Evolutionary conservation across 352 stramenopile genomes (phyloP).

Genomic region (Halophytophthora batemanensis): DNA sequence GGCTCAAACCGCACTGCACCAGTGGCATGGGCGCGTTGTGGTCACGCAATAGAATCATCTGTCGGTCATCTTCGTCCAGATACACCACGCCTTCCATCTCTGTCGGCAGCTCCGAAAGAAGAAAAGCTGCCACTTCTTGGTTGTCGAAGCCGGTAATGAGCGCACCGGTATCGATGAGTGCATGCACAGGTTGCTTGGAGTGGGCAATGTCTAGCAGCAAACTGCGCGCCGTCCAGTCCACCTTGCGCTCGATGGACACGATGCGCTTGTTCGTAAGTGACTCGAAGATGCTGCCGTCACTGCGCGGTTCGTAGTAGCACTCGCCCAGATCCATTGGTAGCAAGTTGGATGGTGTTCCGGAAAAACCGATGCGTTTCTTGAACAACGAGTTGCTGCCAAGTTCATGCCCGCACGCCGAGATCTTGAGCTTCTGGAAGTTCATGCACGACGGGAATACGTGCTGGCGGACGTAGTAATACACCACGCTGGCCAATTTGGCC

Average conservation of each 20-base stretch:
- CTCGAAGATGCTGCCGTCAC: conserved; percentile 98
- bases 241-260: conserved; percentile 78
- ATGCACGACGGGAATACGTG: conserved; percentile 99
- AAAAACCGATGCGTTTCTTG: conserved; percentile 97
- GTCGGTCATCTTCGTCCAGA: conserved; percentile 83
- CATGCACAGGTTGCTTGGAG: conserved; percentile 72
- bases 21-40: conserved; percentile 94
- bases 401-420: conserved; percentile 98
- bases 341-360: conserved; percentile 98
- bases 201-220: conserved; percentile 79
- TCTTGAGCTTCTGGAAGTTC: conserved; percentile 98
- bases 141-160: conserved; percentile 91
- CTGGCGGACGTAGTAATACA: conserved; percentile 98
- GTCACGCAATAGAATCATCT: conserved; percentile 93
- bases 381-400: conserved; percentile 98
- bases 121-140: conserved; percentile 79
- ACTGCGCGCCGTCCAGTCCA: conserved; percentile 75
- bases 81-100: conserved; percentile 92
- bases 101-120: conserved; percentile 69
- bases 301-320: conserved; percentile 97
- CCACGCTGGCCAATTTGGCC: conserved; percentile 90
- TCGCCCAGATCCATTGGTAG: conserved; percentile 98
- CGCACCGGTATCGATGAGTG: conserved; percentile 90
- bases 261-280: conserved; percentile 94
- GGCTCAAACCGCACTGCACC: conserved; percentile 81